Percentiles rank a stretch among this genome's conserved stretches.
Conservation (phyloP, 768 basidiomycete genomes). For the Leucocoprinus sp. region DNA sequence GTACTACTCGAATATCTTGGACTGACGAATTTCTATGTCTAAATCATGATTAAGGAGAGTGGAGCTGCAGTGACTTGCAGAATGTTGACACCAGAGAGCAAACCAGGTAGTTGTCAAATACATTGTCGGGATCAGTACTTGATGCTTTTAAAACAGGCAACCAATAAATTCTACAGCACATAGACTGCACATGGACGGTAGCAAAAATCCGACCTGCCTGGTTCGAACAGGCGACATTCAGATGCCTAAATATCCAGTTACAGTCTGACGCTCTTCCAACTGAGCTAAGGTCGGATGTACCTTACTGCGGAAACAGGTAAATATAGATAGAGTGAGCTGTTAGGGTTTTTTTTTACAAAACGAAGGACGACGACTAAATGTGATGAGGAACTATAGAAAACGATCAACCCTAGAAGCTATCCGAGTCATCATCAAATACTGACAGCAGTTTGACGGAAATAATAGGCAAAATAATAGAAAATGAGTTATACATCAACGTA, state of each 20-base stretch:
- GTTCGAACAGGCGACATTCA: slow-evolving; percentile 51
- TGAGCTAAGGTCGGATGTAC: slow-evolving; percentile 38
- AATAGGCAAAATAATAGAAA: slow-evolving; percentile 6
- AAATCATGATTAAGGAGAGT: too few relatives aligned
- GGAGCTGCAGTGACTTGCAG: too few relatives aligned
- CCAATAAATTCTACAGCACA: too few relatives aligned
- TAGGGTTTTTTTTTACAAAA: slow-evolving; percentile 3
- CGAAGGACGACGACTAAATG: background rate
- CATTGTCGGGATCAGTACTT: too few relatives aligned
- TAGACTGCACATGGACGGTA: too few relatives aligned
- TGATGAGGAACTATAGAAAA: slow-evolving; percentile 4
- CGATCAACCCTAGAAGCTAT: slow-evolving; percentile 5
- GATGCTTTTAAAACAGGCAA: too few relatives aligned
- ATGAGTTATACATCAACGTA: background rate
- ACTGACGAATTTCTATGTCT: too few relatives aligned
- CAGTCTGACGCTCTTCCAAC: slow-evolving; percentile 42
- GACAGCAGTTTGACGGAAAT: slow-evolving; percentile 9
- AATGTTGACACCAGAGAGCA: too few relatives aligned
- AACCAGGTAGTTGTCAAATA: too few relatives aligned
- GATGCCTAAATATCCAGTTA: slow-evolving; percentile 19
- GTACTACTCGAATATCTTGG: too few relatives aligned
- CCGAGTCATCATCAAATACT: slow-evolving; percentile 6
- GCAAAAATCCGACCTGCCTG: slow-evolving; percentile 31
- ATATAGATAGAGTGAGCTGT: background rate
- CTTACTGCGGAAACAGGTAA: background rate